Base-by-base conservation (phyloP, 2,329 filamentous ascomycete species). In the Taxawa tesnikishii region DNA sequence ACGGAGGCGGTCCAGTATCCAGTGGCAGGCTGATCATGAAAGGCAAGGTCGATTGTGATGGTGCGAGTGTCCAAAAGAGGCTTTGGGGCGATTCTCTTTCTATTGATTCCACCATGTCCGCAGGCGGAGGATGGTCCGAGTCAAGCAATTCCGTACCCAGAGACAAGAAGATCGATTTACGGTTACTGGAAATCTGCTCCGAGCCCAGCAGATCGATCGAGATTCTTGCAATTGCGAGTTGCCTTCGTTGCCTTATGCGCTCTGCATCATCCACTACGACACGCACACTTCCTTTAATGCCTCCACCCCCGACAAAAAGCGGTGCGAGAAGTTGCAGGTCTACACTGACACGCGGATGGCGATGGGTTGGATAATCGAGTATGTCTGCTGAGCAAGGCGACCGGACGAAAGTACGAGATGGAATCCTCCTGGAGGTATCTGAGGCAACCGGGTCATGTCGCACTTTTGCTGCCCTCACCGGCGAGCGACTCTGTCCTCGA, bases 261-360 rank as follows among this genome's bases (percentile, higher is more conserved):
- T 64, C 58, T 29, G 58, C 56, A 39, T 64, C 62, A 33, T 68
- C 62, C 21, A 70, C 51, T 5, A 52, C 56, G 29, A 70, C 50
- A 31, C 60, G 58, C 9, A 67, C 53, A 33, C 58, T 55, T 13
- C 68, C 68, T 50, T 71, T 67, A 10, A 70, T 56, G 8, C 60
- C 68, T 6, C 67, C 64, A 16, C 67, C 67, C 12, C 68, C 68
- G n/a, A 71, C 64, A 37, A 68, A 70, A 6, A 71, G 46, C 4
- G 66, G 58, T 12, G 65, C 63, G 17, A 59, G 60, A 15, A 67
- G 50, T 30, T 64, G 62, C n/a, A 70, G 43, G 11, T 63, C 64
- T 6, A 68, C 50, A 23, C 59, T 54, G 3, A 71, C 50, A 24
- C 65, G 56, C 18, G 63, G 59, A 49, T 71, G 65, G 28, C 57